phyloP scores from a whole-genome alignment of 306 rosid genomes.

The Lathyrus tuberosus region DNA sequence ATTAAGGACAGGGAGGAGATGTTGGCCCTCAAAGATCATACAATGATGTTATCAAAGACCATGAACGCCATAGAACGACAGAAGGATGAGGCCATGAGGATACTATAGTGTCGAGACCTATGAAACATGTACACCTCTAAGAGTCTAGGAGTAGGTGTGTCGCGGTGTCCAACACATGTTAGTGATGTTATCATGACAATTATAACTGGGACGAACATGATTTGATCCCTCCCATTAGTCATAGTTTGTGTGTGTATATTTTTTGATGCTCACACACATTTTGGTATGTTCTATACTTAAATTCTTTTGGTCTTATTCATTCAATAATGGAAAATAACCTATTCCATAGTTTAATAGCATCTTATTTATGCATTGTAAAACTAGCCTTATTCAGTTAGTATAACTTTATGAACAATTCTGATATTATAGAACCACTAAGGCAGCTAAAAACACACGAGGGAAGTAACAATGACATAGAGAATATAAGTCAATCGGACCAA shows the following conservation, averaged over 20 bases:
- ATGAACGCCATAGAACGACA: background rate
- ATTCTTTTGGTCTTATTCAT: background rate
- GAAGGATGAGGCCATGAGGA: background rate
- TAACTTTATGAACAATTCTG: no score
- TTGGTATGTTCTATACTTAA: background rate
- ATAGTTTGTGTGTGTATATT: background rate
- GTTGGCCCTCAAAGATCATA: background rate
- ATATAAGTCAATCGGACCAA: no score
- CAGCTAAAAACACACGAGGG: no score
- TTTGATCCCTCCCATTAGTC: background rate
- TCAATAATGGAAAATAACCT: no score
- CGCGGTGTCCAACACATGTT: no score
- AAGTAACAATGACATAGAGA: no score
- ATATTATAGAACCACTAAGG: no score
- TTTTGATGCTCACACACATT: background rate
- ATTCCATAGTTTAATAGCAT: no score
- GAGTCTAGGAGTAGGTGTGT: no score
- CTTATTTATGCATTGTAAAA: no score
- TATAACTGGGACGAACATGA: background rate
- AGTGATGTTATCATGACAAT: background rate
- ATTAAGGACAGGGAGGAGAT: background rate
- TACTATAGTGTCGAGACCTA: background rate
- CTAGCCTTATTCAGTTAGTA: no score
- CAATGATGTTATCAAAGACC: conserved; percentile 1
- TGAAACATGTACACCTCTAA: no score